These are phyloP conservation scores for Blastobotrys muscicola DNA, from an alignment of 805 yeast species.

Conservation along the genomic window DNA sequence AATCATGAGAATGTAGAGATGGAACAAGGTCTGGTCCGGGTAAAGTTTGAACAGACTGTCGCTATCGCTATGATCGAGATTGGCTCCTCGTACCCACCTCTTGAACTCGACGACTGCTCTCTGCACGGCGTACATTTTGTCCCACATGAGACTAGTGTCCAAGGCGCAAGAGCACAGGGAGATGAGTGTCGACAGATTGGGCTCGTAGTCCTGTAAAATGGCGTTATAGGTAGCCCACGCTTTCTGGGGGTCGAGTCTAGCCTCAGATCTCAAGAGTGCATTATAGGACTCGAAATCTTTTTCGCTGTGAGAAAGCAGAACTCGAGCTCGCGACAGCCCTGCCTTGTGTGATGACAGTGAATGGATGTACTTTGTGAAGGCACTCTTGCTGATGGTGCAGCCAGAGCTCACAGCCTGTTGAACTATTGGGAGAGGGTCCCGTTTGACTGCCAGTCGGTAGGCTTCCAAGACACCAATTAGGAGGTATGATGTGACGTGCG, in stretches of 20 bases:
- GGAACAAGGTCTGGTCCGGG: conserved; percentile 43
- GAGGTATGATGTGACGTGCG: no score
- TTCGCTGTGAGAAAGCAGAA: no score
- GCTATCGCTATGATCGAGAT: conserved; percentile 21
- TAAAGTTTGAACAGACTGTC: conserved; percentile 26
- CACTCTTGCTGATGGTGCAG: neutral
- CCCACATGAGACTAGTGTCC: conserved; percentile 36
- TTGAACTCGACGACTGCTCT: conserved; percentile 51
- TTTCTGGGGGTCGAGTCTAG: neutral
- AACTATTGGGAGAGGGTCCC: neutral
- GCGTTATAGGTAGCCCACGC: conserved; percentile 29
- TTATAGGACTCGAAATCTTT: neutral
- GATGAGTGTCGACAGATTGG: conserved; percentile 27
- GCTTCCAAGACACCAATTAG: no score
- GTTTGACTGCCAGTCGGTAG: no score
- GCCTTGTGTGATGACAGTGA: no score
- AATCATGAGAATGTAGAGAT: conserved; percentile 42
- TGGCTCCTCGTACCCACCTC: conserved; percentile 29
- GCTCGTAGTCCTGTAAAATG: conserved; percentile 16
- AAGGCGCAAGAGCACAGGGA: conserved; percentile 44
- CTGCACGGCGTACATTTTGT: conserved; percentile 44
- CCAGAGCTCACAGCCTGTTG: neutral
- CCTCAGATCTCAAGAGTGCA: neutral
- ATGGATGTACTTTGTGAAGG: neutral
- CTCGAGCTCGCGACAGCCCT: no score